These are phyloP conservation scores for Scheffersomyces illinoinensis DNA, from an alignment of 1,139 yeast species.

Conservation along the genomic window DNA sequence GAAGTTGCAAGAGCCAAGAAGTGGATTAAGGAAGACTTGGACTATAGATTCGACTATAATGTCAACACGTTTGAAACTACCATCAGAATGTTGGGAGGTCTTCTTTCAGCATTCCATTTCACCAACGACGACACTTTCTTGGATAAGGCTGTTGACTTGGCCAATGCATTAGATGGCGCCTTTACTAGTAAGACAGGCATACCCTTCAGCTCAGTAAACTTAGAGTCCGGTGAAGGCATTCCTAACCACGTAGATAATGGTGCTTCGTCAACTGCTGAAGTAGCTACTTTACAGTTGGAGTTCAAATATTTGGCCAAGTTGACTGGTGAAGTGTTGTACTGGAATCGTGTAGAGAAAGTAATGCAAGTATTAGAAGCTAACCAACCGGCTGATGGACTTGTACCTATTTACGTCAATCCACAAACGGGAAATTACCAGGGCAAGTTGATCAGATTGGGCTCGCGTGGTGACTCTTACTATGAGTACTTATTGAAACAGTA, in stretches of 20 bases:
- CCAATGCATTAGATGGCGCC: constrained; percentile 64
- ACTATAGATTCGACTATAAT: constrained; percentile 58
- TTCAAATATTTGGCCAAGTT: constrained; percentile 78
- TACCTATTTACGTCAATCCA: constrained; percentile 78
- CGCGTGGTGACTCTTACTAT: constrained; percentile 92
- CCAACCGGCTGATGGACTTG: constrained; percentile 71
- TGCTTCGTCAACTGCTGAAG: constrained; percentile 84
- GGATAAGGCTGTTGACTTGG: constrained; percentile 77
- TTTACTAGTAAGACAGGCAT: constrained; percentile 66
- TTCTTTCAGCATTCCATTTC: constrained; percentile 77
- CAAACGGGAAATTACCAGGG: constrained; percentile 73
- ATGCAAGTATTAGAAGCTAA: constrained; percentile 63
- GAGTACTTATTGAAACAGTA: constrained; percentile 88
- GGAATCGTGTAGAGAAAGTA: constrained; percentile 76
- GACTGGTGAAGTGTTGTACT: constrained; percentile 76
- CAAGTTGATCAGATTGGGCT: constrained; percentile 70
- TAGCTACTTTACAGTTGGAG: constrained; percentile 83
- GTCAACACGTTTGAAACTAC: constrained; percentile 93
- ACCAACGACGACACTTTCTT: constrained; percentile 70
- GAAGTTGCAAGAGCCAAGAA: constrained; percentile 64
- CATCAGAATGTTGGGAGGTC: constrained; percentile 90
- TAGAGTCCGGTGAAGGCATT: constrained; percentile 61
- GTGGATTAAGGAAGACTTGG: constrained; percentile 68
- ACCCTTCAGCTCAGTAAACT: constrained; percentile 79
- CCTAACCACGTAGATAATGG: constrained; percentile 67